Conservation (phyloP, 1,139 yeast species). For the Eremothecium gossypii region DNA sequence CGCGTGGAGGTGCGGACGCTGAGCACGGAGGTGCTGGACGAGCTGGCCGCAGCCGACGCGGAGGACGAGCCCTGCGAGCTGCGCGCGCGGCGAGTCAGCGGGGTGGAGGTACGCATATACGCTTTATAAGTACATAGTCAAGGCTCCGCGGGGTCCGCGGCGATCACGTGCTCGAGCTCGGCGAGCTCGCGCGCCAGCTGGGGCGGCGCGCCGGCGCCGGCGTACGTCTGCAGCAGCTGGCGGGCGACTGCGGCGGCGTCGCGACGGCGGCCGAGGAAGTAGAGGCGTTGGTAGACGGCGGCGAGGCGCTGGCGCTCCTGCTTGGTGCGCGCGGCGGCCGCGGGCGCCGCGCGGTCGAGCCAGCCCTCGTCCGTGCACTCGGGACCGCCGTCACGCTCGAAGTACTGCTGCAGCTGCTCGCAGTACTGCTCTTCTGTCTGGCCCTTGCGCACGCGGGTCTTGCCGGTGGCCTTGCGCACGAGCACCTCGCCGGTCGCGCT, state of each 20-base stretch:
- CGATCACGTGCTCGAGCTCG: slow-evolving; percentile 38
- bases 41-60: slow-evolving; percentile 33
- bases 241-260: slow-evolving; percentile 38
- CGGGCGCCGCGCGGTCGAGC: slow-evolving; percentile 29
- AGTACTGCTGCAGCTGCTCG: slow-evolving; percentile 38
- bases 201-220: slow-evolving; percentile 25
- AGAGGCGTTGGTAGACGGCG: slow-evolving; percentile 35
- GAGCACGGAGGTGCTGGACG: slow-evolving; percentile 56
- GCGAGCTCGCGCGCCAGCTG: slow-evolving; percentile 39
- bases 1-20: slow-evolving; percentile 49
- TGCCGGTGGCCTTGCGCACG: slow-evolving; percentile 35
- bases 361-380: slow-evolving; percentile 39
- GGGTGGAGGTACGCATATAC: slow-evolving; percentile 47
- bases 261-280: slow-evolving; percentile 38
- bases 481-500: slow-evolving; percentile 28
- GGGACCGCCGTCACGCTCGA: slow-evolving; percentile 38
- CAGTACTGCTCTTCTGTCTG: slow-evolving; percentile 49
- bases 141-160: slow-evolving; percentile 29
- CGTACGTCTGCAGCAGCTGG: slow-evolving; percentile 27
- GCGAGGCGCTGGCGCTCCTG: slow-evolving; percentile 27
- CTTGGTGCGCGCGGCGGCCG: slow-evolving; percentile 13
- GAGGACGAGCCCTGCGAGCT: slow-evolving; percentile 32
- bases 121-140: slow-evolving; percentile 7
- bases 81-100: slow-evolving; percentile 48
- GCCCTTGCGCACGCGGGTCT: slow-evolving; percentile 40